These are phyloP conservation scores for Heritiera littoralis DNA, from an alignment of 345 rosid genomes.

Conservation along the genomic window DNA sequence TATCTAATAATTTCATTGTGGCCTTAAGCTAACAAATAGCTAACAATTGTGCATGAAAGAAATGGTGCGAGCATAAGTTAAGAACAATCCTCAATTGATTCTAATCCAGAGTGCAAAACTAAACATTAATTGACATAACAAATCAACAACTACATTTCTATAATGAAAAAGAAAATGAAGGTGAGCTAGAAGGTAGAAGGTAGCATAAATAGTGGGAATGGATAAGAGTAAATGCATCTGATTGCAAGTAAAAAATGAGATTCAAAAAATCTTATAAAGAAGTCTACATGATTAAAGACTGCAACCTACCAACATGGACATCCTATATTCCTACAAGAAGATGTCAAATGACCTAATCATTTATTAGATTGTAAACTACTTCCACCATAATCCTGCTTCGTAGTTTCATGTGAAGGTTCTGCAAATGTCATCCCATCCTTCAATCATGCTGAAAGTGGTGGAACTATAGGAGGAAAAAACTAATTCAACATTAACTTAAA, in stretches of 20 bases:
- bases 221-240: constrained; percentile 5
- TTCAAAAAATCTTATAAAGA: not conserved
- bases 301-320: constrained; percentile 7
- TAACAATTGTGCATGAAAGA: not conserved
- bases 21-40: constrained; percentile 1
- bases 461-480: constrained; percentile 34
- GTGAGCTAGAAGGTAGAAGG: not conserved
- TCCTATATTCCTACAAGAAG: not conserved
- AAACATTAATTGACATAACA: not conserved
- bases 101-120: constrained; percentile 1
- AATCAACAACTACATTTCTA: not conserved
- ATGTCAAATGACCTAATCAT: constrained; percentile 26
- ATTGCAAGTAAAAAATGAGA: not conserved
- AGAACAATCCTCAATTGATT: not conserved
- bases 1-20: not conserved
- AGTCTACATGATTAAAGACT: not conserved
- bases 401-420: constrained; percentile 78
- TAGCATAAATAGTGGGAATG: not conserved
- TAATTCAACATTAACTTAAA: too few species aligned
- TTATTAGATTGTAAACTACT: constrained; percentile 75
- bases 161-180: not conserved
- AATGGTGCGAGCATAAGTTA: not conserved
- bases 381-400: constrained; percentile 83
- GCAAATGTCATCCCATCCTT: constrained; percentile 93
- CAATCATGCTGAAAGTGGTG: constrained; percentile 66